These are phyloP conservation scores for Pseudopithomyces maydicus DNA, from an alignment of 2,329 filamentous ascomycete genomes.

Conservation along the genomic window DNA sequence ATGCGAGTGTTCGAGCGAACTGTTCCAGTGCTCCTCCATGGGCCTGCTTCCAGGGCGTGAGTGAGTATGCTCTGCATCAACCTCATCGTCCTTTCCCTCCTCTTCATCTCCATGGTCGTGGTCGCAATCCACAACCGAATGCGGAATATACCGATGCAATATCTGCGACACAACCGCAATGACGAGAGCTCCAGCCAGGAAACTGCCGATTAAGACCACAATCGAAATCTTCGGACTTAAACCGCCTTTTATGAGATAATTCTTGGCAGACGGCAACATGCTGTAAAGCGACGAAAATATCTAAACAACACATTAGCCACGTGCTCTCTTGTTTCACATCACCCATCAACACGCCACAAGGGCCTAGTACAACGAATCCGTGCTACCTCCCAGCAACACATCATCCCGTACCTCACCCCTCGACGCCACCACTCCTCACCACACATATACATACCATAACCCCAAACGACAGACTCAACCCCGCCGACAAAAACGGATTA, in stretches of 20 bases:
- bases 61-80: slow-evolving; percentile 19
- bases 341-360: not conserved
- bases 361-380: too few species aligned
- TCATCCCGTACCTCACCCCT: too few species aligned
- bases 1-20: slow-evolving; percentile 9
- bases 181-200: slow-evolving; percentile 73
- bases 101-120: slow-evolving; percentile 69
- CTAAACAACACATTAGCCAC: slow-evolving; percentile 54
- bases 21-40: slow-evolving; percentile 27
- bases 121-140: slow-evolving; percentile 80
- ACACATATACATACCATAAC: slow-evolving; percentile 74
- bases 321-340: not conserved
- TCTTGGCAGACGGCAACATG: slow-evolving; percentile 87
- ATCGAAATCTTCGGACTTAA: slow-evolving; percentile 70
- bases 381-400: too few species aligned
- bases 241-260: slow-evolving; percentile 73
- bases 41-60: slow-evolving; percentile 1
- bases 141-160: slow-evolving; percentile 75
- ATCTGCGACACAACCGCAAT: slow-evolving; percentile 76
- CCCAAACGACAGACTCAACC: slow-evolving; percentile 89
- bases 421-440: too few species aligned
- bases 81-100: slow-evolving; percentile 36
- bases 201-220: slow-evolving; percentile 71
- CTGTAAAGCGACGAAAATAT: slow-evolving; percentile 90
- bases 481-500: slow-evolving; percentile 83